Conservation (phyloP, 441 rosid genomes). For the Rhodomyrtus psidioides region DNA sequence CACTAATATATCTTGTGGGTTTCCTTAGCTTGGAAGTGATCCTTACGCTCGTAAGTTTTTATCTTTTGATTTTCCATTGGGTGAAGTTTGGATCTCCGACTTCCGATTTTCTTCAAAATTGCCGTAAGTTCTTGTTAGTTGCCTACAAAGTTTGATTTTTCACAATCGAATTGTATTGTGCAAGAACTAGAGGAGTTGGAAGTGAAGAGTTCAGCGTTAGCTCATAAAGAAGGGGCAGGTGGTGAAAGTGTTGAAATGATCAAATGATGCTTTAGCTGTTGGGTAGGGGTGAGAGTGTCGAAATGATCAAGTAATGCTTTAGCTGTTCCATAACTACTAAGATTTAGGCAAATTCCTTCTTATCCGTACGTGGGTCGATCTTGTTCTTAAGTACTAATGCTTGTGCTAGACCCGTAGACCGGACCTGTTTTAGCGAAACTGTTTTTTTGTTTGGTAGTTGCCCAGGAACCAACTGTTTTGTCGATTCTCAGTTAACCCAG, state of each 20-base stretch:
- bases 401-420: too few relatives aligned
- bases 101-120: not conserved
- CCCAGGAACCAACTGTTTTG: not conserved
- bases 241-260: too few relatives aligned
- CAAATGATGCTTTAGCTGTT: too few relatives aligned
- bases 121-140: fast-evolving
- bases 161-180: too few relatives aligned
- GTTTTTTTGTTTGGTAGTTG: too few relatives aligned
- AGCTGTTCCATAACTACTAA: not conserved
- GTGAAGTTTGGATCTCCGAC: not conserved
- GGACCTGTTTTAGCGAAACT: not conserved
- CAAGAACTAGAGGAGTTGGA: too few relatives aligned
- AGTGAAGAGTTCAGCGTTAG: too few relatives aligned
- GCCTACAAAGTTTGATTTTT: not conserved
- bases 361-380: not conserved
- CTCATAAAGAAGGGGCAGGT: not conserved
- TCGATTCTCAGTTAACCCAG: not conserved
- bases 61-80: not conserved
- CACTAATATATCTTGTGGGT: not conserved
- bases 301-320: not conserved
- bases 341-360: not conserved
- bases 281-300: not conserved
- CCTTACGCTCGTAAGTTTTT: not conserved
- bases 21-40: not conserved
- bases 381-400: not conserved